A percentile compares a stretch with the other conserved stretches of the same genome.
Conservation (phyloP, 2,329 filamentous ascomycete species). For the Chalaropsis thielavioides region DNA sequence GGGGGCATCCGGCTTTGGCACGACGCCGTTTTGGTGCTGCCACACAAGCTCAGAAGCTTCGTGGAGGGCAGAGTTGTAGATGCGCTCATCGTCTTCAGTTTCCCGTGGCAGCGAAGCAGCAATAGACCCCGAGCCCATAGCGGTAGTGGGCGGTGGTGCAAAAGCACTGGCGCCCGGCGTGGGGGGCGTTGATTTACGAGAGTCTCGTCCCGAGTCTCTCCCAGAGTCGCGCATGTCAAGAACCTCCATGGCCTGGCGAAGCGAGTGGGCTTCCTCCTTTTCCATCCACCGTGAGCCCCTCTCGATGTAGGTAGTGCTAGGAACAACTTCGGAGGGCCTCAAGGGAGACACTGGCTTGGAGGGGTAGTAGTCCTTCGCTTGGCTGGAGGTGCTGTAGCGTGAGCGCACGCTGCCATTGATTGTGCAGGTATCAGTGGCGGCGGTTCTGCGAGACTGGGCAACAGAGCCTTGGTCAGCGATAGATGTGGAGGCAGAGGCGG, state of each 20-base stretch:
- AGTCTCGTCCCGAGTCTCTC: background rate
- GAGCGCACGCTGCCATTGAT: slow-evolving; percentile 31
- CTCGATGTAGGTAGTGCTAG: slow-evolving; percentile 57
- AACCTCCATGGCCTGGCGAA: slow-evolving; percentile 59
- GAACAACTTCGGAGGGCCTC: slow-evolving; percentile 46
- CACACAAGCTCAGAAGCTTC: slow-evolving; percentile 69
- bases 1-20: slow-evolving; percentile 44
- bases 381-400: slow-evolving; percentile 33
- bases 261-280: slow-evolving; percentile 57
- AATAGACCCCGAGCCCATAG: slow-evolving; percentile 9
- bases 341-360: slow-evolving; percentile 30
- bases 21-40: slow-evolving; percentile 49
- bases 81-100: slow-evolving; percentile 42
- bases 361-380: slow-evolving; percentile 40
- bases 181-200: slow-evolving; percentile 18
- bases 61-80: slow-evolving; percentile 57
- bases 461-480: slow-evolving; percentile 14
- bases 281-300: slow-evolving; percentile 65
- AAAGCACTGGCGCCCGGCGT: background rate
- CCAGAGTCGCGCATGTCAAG: slow-evolving; percentile 42
- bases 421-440: slow-evolving; percentile 14
- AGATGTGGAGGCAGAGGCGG: slow-evolving; percentile 3
- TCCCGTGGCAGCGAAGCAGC: slow-evolving; percentile 20
- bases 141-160: slow-evolving; percentile 11
- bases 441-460: slow-evolving; percentile 11